Conservation (phyloP, 2,329 filamentous ascomycete genomes). For the Colletotrichum eremochloae region DNA sequence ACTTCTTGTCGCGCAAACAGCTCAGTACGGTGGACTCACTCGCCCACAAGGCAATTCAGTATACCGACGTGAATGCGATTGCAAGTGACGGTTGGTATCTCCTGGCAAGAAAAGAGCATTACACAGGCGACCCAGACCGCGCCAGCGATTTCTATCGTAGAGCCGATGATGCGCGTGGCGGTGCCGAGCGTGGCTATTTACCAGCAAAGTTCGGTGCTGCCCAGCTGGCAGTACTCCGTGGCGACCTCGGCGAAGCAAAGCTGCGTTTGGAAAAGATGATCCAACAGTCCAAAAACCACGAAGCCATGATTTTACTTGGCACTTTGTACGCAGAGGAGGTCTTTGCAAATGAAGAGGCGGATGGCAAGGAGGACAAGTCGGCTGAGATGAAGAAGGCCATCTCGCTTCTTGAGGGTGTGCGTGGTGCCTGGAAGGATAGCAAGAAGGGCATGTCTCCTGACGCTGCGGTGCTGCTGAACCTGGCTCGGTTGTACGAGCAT, state of each 20-base stretch:
- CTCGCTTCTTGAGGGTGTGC: slow-evolving; percentile 84
- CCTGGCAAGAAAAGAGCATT: slow-evolving; percentile 91
- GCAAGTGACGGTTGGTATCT: slow-evolving; percentile 98
- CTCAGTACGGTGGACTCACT: slow-evolving; percentile 87
- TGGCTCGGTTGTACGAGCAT: slow-evolving; percentile 89
- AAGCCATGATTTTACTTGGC: slow-evolving; percentile 92
- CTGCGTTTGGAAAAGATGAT: slow-evolving; percentile 95
- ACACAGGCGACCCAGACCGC: slow-evolving; percentile 78
- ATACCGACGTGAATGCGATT: slow-evolving; percentile 95
- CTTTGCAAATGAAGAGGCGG: slow-evolving; percentile 80
- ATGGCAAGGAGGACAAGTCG: slow-evolving; percentile 87
- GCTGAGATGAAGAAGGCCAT: slow-evolving; percentile 90
- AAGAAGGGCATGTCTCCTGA: slow-evolving; percentile 88
- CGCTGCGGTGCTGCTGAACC: slow-evolving; percentile 88
- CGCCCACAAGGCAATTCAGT: slow-evolving; percentile 92
- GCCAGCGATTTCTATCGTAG: slow-evolving; percentile 90
- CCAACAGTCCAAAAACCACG: slow-evolving; percentile 83
- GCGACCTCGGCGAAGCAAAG: slow-evolving; percentile 91
- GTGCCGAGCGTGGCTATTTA: slow-evolving; percentile 89
- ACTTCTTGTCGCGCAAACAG: slow-evolving; percentile 87
- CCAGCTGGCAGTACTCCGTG: slow-evolving; percentile 86
- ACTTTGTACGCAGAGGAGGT: slow-evolving; percentile 96
- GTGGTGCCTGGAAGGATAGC: slow-evolving; percentile 90
- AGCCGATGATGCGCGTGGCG: slow-evolving; percentile 92
- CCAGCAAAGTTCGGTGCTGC: slow-evolving; percentile 96